Evolutionary conservation across 148 eudicot genomes (phyloP), one percentile per base, ranked within the genome.

Genomic region (Fagopyrum homotropicum): DNA sequence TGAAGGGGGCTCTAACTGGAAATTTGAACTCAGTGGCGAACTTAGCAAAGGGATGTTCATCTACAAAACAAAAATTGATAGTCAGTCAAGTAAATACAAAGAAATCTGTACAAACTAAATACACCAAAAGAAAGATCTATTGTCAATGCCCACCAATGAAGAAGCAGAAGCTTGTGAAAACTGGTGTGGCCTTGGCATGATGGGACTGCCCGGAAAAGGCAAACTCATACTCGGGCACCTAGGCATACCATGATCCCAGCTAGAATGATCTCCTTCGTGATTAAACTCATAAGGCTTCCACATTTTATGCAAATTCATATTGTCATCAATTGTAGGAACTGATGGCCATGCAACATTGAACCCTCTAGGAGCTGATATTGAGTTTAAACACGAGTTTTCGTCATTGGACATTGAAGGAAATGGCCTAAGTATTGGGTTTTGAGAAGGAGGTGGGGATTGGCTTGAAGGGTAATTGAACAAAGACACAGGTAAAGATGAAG

Each of bases 1-100:
- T 85, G 97, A 91, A 91, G 98, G 93, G 91, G 88, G 93, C 93
- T 91, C 98, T 79, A 86, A 83, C 80, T 79, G 83, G 59, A 81
- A 84, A 82, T 74, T 82, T 30, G 80, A 40, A 35, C 75, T 79
- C 73, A 88, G 5, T 15, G 63, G 40, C 73, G 86, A 80, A 74
- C 83, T 81, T 73, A 81, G 82, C 49, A 84, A 76, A 16, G 89
- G 76, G 61, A 79, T 80, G 77, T 80, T 84, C 81, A 82, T 87
- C 90, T 88, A 78, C 79, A 79, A 15, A 5, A 59, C 45, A 43
- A n/a, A 50, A 61, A 43, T 45, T 22, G 17, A 22, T 43, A 45
- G 64, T 55, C 43, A 60, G 26, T 44, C 35, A 35, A 45, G 68
- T 16, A 45, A 63, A 44, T 74, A 29, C 52, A 48, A 54, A 43